Conservation (phyloP, 352 stramenopile genomes). For the Globisporangium lucens region DNA sequence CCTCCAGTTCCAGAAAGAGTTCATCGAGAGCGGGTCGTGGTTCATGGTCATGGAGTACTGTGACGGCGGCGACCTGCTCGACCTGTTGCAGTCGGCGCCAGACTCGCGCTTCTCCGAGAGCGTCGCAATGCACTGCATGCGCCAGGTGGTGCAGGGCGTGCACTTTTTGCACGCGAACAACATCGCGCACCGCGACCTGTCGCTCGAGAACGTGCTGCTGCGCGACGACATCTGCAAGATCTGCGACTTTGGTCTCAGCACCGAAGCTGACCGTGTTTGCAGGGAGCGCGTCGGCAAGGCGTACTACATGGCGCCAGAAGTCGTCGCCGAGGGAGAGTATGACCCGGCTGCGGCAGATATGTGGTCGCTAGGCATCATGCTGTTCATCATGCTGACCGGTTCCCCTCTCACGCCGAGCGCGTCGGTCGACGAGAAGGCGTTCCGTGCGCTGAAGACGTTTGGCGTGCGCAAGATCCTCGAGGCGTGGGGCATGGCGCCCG, state of each 20-base stretch:
- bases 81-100: conserved; percentile 21
- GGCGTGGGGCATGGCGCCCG: conserved; percentile 41
- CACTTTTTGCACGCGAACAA: neutral
- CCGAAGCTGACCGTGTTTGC: conserved; percentile 24
- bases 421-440: conserved; percentile 27
- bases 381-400: conserved; percentile 59
- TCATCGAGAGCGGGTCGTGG: conserved; percentile 40
- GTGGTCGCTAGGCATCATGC: conserved; percentile 65
- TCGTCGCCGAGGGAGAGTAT: conserved; percentile 34
- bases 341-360: conserved; percentile 48
- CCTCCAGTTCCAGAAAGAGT: conserved; percentile 36
- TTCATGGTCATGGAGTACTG: conserved; percentile 59
- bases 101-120: conserved; percentile 25
- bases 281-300: conserved; percentile 21
- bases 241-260: conserved; percentile 23
- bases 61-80: conserved; percentile 42
- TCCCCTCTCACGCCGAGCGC: conserved; percentile 34
- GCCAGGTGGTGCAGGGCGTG: conserved; percentile 29
- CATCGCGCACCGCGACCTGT: neutral
- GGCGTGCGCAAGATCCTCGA: conserved; percentile 50
- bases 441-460: conserved; percentile 41
- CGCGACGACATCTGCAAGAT: conserved; percentile 15
- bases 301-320: conserved; percentile 63
- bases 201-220: conserved; percentile 15
- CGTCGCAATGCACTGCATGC: conserved; percentile 25